A percentile compares a stretch with the other conserved stretches of the same genome.
These are phyloP conservation scores for Triticum timopheevii DNA, from an alignment of 176 grass and related monocot species.

Conservation along the genomic window DNA sequence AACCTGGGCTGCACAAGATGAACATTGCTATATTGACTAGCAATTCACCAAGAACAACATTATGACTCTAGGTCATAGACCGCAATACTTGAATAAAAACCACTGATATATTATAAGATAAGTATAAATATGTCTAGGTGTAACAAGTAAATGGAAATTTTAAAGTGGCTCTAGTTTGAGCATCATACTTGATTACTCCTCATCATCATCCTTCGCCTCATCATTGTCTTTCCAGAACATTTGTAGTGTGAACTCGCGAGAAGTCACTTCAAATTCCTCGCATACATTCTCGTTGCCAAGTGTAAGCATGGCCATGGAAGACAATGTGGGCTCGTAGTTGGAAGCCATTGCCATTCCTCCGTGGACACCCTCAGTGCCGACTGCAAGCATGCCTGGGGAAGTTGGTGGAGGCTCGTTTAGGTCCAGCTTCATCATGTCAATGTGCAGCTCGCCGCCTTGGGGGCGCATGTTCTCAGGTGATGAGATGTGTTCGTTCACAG, in stretches of 20 bases:
- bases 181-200: background rate
- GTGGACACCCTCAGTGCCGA: background rate
- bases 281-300: background rate
- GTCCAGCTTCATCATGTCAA: background rate
- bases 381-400: background rate
- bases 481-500: background rate
- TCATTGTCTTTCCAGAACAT: background rate
- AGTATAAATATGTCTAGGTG: background rate
- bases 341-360: background rate
- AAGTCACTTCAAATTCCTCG: background rate
- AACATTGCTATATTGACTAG: background rate
- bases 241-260: background rate
- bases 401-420: conserved; percentile 3
- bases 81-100: background rate
- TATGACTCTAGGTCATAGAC: background rate
- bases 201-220: background rate
- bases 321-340: background rate
- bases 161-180: background rate
- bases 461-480: background rate
- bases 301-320: background rate
- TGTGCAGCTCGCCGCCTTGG: background rate
- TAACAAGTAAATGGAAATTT: background rate
- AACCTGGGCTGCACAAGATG: background rate
- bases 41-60: conserved; percentile 15
- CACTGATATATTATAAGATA: background rate